Base-by-base conservation (phyloP, 768 basidiomycete species). In the Trametes gibbosa region DNA sequence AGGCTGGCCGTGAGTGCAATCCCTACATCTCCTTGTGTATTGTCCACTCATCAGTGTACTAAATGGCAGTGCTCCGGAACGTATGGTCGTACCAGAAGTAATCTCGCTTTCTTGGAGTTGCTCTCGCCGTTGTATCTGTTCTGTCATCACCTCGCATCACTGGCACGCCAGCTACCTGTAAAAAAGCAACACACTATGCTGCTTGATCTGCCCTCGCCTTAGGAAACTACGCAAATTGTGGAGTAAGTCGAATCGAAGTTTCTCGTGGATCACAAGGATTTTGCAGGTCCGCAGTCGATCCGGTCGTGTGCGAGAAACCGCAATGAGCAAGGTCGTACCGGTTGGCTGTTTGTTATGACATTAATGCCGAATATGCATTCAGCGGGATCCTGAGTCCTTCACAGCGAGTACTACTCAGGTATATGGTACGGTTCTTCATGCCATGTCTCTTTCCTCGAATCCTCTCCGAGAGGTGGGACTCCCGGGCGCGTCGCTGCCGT, bases 71-170 rank as follows among this genome's bases (percentile, higher is more conserved):
- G 75, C 89, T 98, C 75, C 87, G 92, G 74, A 93, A 93, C 75
- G 93, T 94, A 73, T 98, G 94, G 94, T 89, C 87, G 65, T 92
- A 91, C 86, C 83, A 87, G 82, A 95, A 96, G 82, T 98, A 87
- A 83, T 59, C 59, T 29, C 29, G 45, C 45, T 61, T 45, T 56
- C 35, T 24, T 57, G 51, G 56, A 54, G 55, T 48, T 50, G 53
- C 64, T 67, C 50, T 65, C 61, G 55, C 64, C 65, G 56, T 59
- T 66, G 61, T 64, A 65, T 62, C 48, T 54, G 49, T 57, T 50
- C 39, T 55, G 40, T 65, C 53, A 61, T 56, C 53, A 47, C 59
- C 42, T 53, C 40, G 51, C 52, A 42, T 49, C 14, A 46, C 54
- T 37, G 54, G 47, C 9, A 39, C 9, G 14, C 55, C 39, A 47